phyloP scores from a whole-genome alignment of 2,329 filamentous ascomycete genomes.

The Neofusicoccum laricinum region DNA sequence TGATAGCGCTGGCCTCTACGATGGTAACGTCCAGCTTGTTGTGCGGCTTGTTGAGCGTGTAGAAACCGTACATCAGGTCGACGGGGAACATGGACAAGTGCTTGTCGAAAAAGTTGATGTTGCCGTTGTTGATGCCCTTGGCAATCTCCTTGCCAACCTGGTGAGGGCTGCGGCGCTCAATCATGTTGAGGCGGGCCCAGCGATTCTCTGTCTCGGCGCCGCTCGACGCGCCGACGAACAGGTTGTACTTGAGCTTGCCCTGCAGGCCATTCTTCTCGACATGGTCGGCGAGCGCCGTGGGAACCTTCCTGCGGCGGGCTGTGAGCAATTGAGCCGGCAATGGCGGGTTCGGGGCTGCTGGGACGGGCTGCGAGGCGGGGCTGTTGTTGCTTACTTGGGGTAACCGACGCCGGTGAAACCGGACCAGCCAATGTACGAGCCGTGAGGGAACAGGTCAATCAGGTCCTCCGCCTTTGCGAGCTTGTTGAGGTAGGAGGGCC shows the following conservation, averaged over 20 bases:
- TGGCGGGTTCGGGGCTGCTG: not conserved
- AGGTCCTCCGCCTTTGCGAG: slow-evolving; percentile 76
- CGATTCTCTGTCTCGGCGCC: slow-evolving; percentile 88
- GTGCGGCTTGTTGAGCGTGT: slow-evolving; percentile 73
- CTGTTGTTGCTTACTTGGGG: slow-evolving; percentile 62
- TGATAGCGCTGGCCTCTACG: slow-evolving; percentile 82
- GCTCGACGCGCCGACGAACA: slow-evolving; percentile 87
- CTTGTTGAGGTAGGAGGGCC: slow-evolving; percentile 77
- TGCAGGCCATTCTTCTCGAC: slow-evolving; percentile 84
- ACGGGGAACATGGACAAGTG: slow-evolving; percentile 89
- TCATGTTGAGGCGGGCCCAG: slow-evolving; percentile 89
- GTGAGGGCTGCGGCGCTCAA: slow-evolving; percentile 78
- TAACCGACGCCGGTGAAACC: slow-evolving; percentile 90
- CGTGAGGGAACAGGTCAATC: slow-evolving; percentile 77
- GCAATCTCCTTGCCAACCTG: slow-evolving; percentile 89
- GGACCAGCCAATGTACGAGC: slow-evolving; percentile 85
- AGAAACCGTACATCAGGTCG: slow-evolving; percentile 77
- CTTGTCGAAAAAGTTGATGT: slow-evolving; percentile 92
- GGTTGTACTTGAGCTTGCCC: slow-evolving; percentile 78
- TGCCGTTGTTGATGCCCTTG: slow-evolving; percentile 84
- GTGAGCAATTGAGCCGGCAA: slow-evolving; percentile 16
- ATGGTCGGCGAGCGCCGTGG: slow-evolving; percentile 79
- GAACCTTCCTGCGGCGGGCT: slow-evolving; percentile 63
- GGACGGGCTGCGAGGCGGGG: slow-evolving; percentile 17
- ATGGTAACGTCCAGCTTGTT: slow-evolving; percentile 79